Evolutionary conservation across 2,329 filamentous ascomycete genomes (phyloP).

Genomic region (Aureobasidium sp.): DNA sequence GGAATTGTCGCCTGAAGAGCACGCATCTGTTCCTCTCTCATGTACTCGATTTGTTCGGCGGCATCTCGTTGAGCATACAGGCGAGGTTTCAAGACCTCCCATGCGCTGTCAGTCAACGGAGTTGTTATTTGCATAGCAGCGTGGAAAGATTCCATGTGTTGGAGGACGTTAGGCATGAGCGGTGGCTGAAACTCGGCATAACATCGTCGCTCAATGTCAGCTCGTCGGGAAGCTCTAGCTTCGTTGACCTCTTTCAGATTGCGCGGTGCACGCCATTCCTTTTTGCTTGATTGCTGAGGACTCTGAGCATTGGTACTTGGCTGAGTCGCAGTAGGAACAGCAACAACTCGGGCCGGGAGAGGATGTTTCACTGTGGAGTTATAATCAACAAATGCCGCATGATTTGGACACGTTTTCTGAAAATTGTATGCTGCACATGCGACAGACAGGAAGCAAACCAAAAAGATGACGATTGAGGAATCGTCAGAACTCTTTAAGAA

Average conservation of each 20-base stretch:
- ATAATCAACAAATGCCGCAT: not conserved
- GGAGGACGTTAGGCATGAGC: constrained; percentile 54
- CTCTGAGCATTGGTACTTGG: not conserved
- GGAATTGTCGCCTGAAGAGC: constrained; percentile 41
- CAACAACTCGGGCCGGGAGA: constrained; percentile 12
- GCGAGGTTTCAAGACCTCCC: constrained; percentile 61
- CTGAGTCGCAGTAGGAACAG: constrained; percentile 3
- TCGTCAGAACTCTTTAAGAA: no score
- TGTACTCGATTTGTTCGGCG: constrained; percentile 52
- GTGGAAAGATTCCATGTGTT: constrained; percentile 66
- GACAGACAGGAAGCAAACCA: not conserved
- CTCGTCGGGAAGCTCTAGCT: constrained; percentile 56
- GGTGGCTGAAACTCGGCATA: constrained; percentile 56
- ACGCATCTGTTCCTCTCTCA: constrained; percentile 34
- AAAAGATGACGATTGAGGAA: no score
- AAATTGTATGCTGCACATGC: not conserved
- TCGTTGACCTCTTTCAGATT: constrained; percentile 58
- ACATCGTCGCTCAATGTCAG: constrained; percentile 67
- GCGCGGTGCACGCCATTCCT: constrained; percentile 27
- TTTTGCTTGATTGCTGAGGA: constrained; percentile 8
- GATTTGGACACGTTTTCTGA: not conserved
- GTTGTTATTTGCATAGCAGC: constrained; percentile 63
- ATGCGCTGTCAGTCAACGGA: constrained; percentile 61
- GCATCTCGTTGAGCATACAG: constrained; percentile 58
- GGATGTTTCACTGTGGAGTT: constrained; percentile 21